A percentile compares a stretch with the other conserved stretches of the same genome.
Conservation (phyloP, 2,329 filamentous ascomycete species). For the Pestalotiopsis sp. region DNA sequence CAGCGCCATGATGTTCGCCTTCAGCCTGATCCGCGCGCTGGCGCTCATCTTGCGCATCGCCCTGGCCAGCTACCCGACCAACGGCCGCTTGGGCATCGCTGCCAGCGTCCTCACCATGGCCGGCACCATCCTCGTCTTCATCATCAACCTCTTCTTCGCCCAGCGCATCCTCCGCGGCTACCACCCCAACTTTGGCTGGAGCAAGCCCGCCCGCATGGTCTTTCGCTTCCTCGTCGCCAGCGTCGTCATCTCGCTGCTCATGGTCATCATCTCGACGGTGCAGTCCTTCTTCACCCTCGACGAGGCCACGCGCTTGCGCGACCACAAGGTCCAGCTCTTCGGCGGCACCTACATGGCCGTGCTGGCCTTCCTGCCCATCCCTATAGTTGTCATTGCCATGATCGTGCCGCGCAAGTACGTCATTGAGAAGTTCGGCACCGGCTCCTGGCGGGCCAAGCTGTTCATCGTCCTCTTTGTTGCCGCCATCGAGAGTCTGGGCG, state of each 20-base stretch:
- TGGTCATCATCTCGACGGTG: slow-evolving; percentile 34
- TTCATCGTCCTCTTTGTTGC: slow-evolving; percentile 52
- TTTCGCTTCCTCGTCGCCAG: slow-evolving; percentile 31
- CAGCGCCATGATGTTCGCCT: slow-evolving; percentile 38
- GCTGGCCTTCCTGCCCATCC: slow-evolving; percentile 39
- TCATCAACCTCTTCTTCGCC: slow-evolving; percentile 41
- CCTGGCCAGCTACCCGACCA: slow-evolving; percentile 32
- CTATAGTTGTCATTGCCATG: slow-evolving; percentile 6
- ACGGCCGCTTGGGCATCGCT: slow-evolving; percentile 35
- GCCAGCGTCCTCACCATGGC: slow-evolving; percentile 39
- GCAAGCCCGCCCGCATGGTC: slow-evolving; percentile 26
- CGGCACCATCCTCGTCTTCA: slow-evolving; percentile 37
- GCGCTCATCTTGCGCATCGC: slow-evolving; percentile 39
- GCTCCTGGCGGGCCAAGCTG: slow-evolving; percentile 56
- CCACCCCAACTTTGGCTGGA: slow-evolving; percentile 41
- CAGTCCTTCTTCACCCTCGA: slow-evolving; percentile 31
- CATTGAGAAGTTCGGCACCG: slow-evolving; percentile 56
- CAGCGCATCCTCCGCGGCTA: slow-evolving; percentile 41
- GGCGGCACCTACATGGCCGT: slow-evolving; percentile 33
- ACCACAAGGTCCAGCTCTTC: slow-evolving; percentile 30
- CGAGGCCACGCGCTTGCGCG: slow-evolving; percentile 18
- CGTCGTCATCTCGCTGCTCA: slow-evolving; percentile 30
- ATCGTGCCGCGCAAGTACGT: slow-evolving; percentile 31
- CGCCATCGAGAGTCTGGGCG: slow-evolving; percentile 56
- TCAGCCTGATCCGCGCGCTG: slow-evolving; percentile 37